phyloP scores from a whole-genome alignment of 805 yeast genomes.

The Candida mattraensis region DNA sequence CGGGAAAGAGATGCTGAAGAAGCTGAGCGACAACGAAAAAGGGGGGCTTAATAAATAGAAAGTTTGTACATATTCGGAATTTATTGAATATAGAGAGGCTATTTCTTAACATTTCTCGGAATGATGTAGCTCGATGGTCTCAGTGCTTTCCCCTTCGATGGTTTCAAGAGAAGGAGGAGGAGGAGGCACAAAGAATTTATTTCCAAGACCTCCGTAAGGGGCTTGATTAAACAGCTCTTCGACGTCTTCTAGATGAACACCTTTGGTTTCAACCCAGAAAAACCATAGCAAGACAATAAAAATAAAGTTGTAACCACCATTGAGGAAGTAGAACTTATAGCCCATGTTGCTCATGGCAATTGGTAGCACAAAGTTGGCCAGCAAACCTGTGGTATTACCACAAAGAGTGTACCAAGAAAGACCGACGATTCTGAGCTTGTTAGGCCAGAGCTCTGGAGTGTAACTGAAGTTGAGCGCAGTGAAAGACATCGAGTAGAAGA shows the following conservation, averaged over 20 bases:
- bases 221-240: constrained; percentile 4
- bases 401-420: constrained; percentile 14
- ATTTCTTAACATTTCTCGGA: too few relatives aligned
- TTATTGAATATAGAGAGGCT: too few relatives aligned
- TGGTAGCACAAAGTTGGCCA: constrained; percentile 34
- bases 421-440: constrained; percentile 21
- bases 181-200: constrained; percentile 2
- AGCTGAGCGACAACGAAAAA: constrained; percentile 8
- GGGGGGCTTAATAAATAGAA: constrained; percentile 1
- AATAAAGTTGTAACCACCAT: constrained; percentile 25
- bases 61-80: too few relatives aligned
- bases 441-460: constrained; percentile 42
- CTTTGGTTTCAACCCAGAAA: constrained; percentile 37
- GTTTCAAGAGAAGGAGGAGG: too few relatives aligned
- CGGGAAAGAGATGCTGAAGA: constrained; percentile 21
- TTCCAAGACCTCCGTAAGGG: constrained; percentile 6
- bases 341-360: constrained; percentile 39
- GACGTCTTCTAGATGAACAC: constrained; percentile 39
- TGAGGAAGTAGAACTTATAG: constrained; percentile 33
- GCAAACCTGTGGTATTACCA: constrained; percentile 23
- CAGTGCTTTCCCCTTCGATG: too few relatives aligned
- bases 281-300: constrained; percentile 19
- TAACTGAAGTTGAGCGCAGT: constrained; percentile 49
- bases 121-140: too few relatives aligned
- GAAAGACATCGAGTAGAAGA: constrained; percentile 40